phyloP scores from a whole-genome alignment of 345 rosid species.

The Adansonia digitata region DNA sequence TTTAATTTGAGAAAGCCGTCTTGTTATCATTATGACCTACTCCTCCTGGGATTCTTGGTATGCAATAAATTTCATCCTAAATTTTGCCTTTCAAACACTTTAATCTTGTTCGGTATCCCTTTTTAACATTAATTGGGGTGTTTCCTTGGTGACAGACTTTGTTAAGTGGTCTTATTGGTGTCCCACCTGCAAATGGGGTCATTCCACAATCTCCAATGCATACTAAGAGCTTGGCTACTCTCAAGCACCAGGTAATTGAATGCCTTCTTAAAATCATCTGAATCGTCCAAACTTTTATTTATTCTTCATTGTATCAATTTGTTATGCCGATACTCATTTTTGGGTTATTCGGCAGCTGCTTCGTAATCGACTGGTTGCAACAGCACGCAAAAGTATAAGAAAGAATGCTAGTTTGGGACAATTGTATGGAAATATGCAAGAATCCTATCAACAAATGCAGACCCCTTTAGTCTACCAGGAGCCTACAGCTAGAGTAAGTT shows the following conservation, averaged over 20 bases:
- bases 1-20: slow-evolving; percentile 92
- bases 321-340: not conserved
- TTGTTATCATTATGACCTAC: slow-evolving; percentile 85
- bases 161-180: slow-evolving; percentile 71
- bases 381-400: slow-evolving; percentile 57
- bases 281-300: not conserved
- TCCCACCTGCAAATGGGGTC: slow-evolving; percentile 81
- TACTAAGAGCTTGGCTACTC: slow-evolving; percentile 75
- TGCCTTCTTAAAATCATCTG: not conserved
- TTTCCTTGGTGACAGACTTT: slow-evolving; percentile 41
- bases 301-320: not conserved
- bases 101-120: no score
- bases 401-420: slow-evolving; percentile 79
- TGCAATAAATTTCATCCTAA: slow-evolving; percentile 10
- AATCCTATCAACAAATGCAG: slow-evolving; percentile 77
- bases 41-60: slow-evolving; percentile 84
- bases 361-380: slow-evolving; percentile 66
- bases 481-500: slow-evolving; percentile 36
- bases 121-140: not conserved
- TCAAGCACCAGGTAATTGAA: slow-evolving; percentile 72
- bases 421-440: slow-evolving; percentile 78
- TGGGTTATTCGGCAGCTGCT: slow-evolving; percentile 49
- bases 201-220: slow-evolving; percentile 92
- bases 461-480: slow-evolving; percentile 74
- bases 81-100: not conserved